Conservation (phyloP, 768 basidiomycete species). For the Kwoniella sp. region DNA sequence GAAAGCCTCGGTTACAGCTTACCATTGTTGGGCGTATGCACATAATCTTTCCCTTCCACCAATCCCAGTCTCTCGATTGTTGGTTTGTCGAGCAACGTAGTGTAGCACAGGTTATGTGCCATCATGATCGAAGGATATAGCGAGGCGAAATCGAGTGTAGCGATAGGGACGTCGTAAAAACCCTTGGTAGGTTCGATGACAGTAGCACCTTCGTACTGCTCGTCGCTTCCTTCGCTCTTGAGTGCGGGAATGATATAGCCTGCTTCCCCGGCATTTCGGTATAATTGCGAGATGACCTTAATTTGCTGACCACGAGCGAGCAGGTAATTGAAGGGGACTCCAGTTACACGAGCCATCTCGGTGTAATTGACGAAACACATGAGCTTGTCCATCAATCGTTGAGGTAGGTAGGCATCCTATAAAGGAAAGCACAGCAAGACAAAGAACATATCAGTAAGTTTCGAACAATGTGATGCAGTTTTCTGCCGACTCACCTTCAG, state of each 20-base stretch:
- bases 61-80: conserved; percentile 78
- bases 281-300: conserved; percentile 96
- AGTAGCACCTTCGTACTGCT: conserved; percentile 98
- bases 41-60: conserved; percentile 84
- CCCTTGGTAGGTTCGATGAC: conserved; percentile 97
- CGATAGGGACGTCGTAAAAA: conserved; percentile 94
- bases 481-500: conserved; percentile 68
- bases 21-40: conserved; percentile 96
- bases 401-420: conserved; percentile 97
- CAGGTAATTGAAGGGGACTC: conserved; percentile 97
- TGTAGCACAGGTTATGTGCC: conserved; percentile 99
- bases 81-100: conserved; percentile 80
- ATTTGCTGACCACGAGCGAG: conserved; percentile 95
- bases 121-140: conserved; percentile 99
- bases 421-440: background rate
- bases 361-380: conserved; percentile 99
- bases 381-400: conserved; percentile 91
- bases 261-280: conserved; percentile 85
- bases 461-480: no score
- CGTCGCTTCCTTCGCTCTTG: conserved; percentile 86
- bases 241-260: conserved; percentile 85
- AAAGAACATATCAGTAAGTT: conserved; percentile 1
- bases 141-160: conserved; percentile 97
- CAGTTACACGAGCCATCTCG: conserved; percentile 99
- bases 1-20: conserved; percentile 25